Conservation (phyloP, 176 grass and related monocot genomes). For the Rhipidocladum racemiflorum region DNA sequence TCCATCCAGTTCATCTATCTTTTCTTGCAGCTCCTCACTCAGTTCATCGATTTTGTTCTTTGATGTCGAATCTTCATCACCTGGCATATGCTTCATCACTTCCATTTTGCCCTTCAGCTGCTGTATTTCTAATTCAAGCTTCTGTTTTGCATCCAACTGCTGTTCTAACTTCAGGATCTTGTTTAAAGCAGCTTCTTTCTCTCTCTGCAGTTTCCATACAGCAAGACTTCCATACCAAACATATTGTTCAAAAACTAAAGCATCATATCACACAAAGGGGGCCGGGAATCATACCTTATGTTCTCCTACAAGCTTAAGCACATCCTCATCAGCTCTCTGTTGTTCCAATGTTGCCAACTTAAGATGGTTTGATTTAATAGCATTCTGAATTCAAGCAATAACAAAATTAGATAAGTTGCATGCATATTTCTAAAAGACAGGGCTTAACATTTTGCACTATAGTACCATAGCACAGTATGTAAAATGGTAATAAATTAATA, state of each 20-base stretch:
- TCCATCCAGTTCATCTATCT: conserved; percentile 39
- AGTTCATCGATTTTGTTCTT: conserved; percentile 38
- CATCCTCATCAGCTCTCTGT: conserved; percentile 42
- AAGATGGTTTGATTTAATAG: conserved; percentile 57
- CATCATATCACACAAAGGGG: background rate
- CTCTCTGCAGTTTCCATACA: conserved; percentile 28
- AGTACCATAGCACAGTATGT: background rate
- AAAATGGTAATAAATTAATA: background rate
- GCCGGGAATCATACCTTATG: conserved; percentile 37
- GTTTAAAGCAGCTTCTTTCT: conserved; percentile 37
- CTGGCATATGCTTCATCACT: conserved; percentile 49
- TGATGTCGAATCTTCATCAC: conserved; percentile 31
- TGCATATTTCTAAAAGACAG: background rate
- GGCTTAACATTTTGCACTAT: background rate
- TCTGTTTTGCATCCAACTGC: conserved; percentile 58
- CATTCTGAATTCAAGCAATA: conserved; percentile 50
- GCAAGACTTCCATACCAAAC: background rate
- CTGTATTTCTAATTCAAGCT: conserved; percentile 57
- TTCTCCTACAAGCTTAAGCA: conserved; percentile 50
- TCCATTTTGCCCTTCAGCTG: conserved; percentile 46
- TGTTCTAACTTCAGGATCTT: conserved; percentile 45
- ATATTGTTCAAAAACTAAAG: background rate
- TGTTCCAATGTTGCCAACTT: conserved; percentile 46
- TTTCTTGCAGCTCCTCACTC: conserved; percentile 59
- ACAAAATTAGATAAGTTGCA: background rate